Conservation (phyloP, 75 land plant genomes). For the Selaginella tamariscina region DNA sequence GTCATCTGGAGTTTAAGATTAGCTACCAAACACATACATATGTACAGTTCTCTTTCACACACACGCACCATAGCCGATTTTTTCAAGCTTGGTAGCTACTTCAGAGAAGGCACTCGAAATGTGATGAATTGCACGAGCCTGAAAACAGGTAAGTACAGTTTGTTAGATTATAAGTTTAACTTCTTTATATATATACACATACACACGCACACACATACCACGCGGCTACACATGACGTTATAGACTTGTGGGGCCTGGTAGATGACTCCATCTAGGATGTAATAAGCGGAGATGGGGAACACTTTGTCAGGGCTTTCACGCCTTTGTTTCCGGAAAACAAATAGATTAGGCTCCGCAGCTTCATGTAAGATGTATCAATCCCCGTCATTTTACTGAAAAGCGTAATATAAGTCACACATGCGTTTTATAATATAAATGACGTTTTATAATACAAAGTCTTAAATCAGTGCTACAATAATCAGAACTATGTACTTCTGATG, state of each 20-base stretch:
- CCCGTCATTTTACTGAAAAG: conserved; percentile 81
- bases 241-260: conserved; percentile 91
- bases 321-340: conserved; percentile 82
- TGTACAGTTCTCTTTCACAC: not conserved
- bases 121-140: conserved; percentile 76
- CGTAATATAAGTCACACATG: not conserved
- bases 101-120: conserved; percentile 75
- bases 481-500: too few relatives aligned
- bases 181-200: not conserved
- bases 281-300: conserved; percentile 67
- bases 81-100: conserved; percentile 81
- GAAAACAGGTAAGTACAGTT: conserved; percentile 14
- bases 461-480: too few relatives aligned
- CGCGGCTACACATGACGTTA: conserved; percentile 74
- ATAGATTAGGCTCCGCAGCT: conserved; percentile 84
- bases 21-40: conserved; percentile 3
- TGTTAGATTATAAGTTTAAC: not conserved
- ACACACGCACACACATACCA: conserved; percentile 33
- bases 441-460: too few relatives aligned
- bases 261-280: conserved; percentile 83
- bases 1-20: conserved; percentile 22
- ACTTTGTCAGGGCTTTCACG: conserved; percentile 91
- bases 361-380: conserved; percentile 69
- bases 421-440: too few relatives aligned
- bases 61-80: conserved; percentile 77